Percentiles rank a stretch among this genome's conserved stretches.
Evolutionary conservation across 1,284 basidiomycete species (phyloP).

Genomic region (Malassezia furfur): DNA sequence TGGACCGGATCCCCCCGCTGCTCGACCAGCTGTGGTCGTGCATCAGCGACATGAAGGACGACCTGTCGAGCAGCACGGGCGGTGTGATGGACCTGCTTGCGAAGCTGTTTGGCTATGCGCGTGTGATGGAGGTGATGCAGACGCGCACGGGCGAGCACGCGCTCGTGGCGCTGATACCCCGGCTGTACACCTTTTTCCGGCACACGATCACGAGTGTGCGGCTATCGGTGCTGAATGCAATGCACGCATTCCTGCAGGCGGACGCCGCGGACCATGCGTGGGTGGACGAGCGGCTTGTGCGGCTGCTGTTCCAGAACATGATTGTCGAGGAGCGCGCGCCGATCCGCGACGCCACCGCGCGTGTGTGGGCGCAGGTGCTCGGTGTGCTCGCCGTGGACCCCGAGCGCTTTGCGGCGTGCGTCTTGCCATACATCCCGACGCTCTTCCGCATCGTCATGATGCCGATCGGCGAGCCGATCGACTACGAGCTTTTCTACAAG

Average conservation of each 20-base stretch:
- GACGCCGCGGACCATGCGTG: conserved; percentile 68
- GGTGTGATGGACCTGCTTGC: conserved; percentile 80
- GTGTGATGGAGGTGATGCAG: conserved; percentile 64
- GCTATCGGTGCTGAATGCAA: conserved; percentile 79
- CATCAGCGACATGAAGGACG: conserved; percentile 85
- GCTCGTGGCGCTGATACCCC: conserved; percentile 69
- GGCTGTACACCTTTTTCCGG: conserved; percentile 89
- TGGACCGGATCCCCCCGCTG: conserved; percentile 53
- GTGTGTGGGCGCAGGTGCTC: conserved; percentile 68
- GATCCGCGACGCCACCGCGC: conserved; percentile 68
- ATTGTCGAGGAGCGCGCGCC: conserved; percentile 81
- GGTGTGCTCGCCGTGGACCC: conserved; percentile 34
- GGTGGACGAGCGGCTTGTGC: conserved; percentile 68
- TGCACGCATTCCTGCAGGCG: conserved; percentile 75
- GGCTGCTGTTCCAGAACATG: conserved; percentile 86
- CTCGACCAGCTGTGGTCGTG: conserved; percentile 84
- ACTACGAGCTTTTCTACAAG: conserved; percentile 62
- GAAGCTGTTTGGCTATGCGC: conserved; percentile 48
- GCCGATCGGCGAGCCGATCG: conserved; percentile 73
- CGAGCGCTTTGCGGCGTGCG: conserved; percentile 17
- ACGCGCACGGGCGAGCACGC: conserved; percentile 21
- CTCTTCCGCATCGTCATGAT: conserved; percentile 71
- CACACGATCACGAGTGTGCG: conserved; percentile 93
- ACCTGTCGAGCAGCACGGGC: conserved; percentile 89
- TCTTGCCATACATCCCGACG: conserved; percentile 43